A percentile compares a stretch with the other conserved stretches of the same genome.
phyloP scores from a whole-genome alignment of 768 basidiomycete species.

The Termitomyces sp. region DNA sequence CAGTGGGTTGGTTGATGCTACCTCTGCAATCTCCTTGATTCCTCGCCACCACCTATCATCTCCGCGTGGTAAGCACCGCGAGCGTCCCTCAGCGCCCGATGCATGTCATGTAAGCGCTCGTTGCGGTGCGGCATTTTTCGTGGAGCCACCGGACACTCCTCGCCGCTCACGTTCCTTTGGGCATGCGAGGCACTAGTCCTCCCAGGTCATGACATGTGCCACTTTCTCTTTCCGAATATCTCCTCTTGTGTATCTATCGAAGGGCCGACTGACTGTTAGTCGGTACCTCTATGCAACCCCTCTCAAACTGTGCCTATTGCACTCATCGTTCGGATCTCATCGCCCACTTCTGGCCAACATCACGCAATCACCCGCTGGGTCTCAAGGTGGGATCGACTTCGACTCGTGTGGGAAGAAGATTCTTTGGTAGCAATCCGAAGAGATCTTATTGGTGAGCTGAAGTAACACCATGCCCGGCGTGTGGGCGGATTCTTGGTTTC shows the following conservation, averaged over 20 bases:
- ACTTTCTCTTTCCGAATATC: neutral
- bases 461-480: neutral
- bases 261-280: constrained; percentile 1
- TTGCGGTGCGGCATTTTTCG: neutral
- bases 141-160: neutral
- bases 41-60: neutral
- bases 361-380: neutral
- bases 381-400: no score
- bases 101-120: neutral
- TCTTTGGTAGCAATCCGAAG: neutral
- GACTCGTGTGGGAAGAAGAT: neutral
- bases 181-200: neutral
- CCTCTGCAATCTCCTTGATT: neutral
- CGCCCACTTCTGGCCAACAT: neutral
- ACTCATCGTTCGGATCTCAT: neutral
- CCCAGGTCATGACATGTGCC: neutral
- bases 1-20: neutral
- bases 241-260: neutral
- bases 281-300: neutral
- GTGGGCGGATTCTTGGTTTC: constrained; percentile 5
- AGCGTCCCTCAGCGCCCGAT: neutral
- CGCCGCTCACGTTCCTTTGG: neutral
- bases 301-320: neutral
- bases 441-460: neutral
- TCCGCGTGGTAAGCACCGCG: neutral